Base-by-base conservation (phyloP, 139 green algal genomes). In the Chlamydomonas urium region DNA sequence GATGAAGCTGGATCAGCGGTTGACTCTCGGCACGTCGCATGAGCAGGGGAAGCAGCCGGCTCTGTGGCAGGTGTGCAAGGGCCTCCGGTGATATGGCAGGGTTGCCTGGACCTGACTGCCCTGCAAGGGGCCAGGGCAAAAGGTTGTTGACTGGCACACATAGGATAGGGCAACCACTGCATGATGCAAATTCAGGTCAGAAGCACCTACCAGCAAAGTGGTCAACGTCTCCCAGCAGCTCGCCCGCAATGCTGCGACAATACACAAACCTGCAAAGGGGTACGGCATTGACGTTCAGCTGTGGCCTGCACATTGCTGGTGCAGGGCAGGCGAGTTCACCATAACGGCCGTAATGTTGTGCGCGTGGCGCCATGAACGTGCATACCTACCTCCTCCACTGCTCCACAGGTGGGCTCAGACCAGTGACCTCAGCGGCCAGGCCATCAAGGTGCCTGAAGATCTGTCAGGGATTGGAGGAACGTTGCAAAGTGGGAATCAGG, bases 11-110 rank as follows among this genome's bases (percentile, higher is more conserved):
- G 19, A 67, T 67, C 21, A 67, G 60, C 17, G 60, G 60, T 26
- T 67, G 60, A 8, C 42, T 6, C 29, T 67, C 69, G 33, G 71
- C 73, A 19, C 57, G 57, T 24, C 65, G 34, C 29, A 86, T 71
- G 80, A 97, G 75, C 72, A 94, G 63, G 26, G 86, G 86, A 78
- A 97, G 66, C 65, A 98, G 82, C 8, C 81, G 75, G 81, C 93
- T 79, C 78, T 98, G 93, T 0, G 91, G 84, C 34, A 98, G 83
- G 80, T 98, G 93, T 26, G 60, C 42, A 6, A 67, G 4, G 5
- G 60, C 19, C 23, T 67, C 60, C 33, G 60, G 60, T 5, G 60
- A 79, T 1, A 81, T 36, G 26, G 26, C 4, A 4, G 71, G 53
- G 24, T 68, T 66, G 28, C 58, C n/a, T 1, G 77, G 48, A 3